Conservation (phyloP, 257 asterid species). For the Penstemon barbatus region DNA sequence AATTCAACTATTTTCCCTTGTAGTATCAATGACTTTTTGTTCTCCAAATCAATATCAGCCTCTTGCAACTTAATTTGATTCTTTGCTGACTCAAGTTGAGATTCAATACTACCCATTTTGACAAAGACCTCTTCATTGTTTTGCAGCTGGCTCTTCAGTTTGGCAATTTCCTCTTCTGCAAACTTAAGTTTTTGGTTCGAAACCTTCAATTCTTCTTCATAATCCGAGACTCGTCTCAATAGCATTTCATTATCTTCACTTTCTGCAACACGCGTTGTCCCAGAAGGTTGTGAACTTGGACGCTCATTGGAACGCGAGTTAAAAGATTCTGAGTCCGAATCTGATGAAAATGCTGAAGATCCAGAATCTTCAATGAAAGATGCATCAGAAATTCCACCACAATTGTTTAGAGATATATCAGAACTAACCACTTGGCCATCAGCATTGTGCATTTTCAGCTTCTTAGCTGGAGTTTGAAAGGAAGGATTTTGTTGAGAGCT, state of each 20-base stretch:
- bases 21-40: conserved; percentile 41
- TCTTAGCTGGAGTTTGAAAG: conserved; percentile 51
- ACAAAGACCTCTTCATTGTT: conserved; percentile 33
- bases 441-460: conserved; percentile 32
- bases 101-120: conserved; percentile 37
- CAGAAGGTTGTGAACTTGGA: conserved; percentile 24
- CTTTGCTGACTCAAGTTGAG: conserved; percentile 45
- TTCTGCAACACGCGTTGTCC: conserved; percentile 26
- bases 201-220: conserved; percentile 42
- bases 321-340: conserved; percentile 72
- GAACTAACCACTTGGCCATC: conserved; percentile 37
- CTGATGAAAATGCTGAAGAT: conserved; percentile 55
- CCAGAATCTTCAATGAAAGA: conserved; percentile 55
- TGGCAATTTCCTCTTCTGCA: conserved; percentile 59
- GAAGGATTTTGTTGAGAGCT: conserved; percentile 29
- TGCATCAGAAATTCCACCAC: conserved; percentile 49
- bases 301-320: conserved; percentile 34
- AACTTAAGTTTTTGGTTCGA: conserved; percentile 35
- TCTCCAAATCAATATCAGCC: conserved; percentile 49
- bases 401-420: conserved; percentile 51
- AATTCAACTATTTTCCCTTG: conserved; percentile 46
- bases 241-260: conserved; percentile 24
- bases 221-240: conserved; percentile 36
- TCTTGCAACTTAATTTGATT: conserved; percentile 43
- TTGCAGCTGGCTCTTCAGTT: conserved; percentile 43